Evolutionary conservation across 257 asterid species (phyloP).

Genomic region (Craterostigma plantagineum): DNA sequence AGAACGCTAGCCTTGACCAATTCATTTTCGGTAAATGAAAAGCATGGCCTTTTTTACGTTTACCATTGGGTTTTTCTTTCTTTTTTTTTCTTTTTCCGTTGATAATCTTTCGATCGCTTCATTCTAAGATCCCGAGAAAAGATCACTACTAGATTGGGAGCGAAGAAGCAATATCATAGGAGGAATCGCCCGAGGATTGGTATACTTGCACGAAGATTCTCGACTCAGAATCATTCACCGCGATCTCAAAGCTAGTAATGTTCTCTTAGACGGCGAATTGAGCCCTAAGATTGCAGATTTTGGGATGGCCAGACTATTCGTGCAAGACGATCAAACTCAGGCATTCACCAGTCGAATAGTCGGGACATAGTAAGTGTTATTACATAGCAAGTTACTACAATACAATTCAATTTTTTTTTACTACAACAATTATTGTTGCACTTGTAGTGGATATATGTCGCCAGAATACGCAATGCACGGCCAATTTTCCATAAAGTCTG

Average conservation of each 20-base stretch:
- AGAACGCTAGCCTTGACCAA: conserved; percentile 16
- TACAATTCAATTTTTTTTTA: too few species aligned
- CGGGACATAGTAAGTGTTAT: conserved; percentile 31
- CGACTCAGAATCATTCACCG: conserved; percentile 26
- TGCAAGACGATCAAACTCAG: conserved; percentile 16
- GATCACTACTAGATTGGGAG: conserved; percentile 17
- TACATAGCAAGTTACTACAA: not conserved
- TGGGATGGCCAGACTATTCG: conserved; percentile 35
- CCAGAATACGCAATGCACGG: conserved; percentile 25
- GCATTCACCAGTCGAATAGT: conserved; percentile 20
- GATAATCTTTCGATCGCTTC: not conserved
- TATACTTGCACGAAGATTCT: conserved; percentile 26
- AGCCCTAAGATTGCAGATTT: conserved; percentile 39
- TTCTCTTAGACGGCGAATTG: conserved; percentile 27
- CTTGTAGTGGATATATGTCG: conserved; percentile 33
- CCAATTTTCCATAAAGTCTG: conserved; percentile 22
- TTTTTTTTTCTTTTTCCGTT: not conserved
- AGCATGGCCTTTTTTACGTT: not conserved
- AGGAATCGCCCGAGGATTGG: conserved; percentile 24
- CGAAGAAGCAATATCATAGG: conserved; percentile 25
- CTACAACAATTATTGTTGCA: not conserved
- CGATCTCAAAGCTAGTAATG: conserved; percentile 23
- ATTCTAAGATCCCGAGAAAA: conserved; percentile 3
- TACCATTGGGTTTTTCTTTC: too few species aligned
- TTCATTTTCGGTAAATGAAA: conserved; percentile 17